These are phyloP conservation scores for Sistotremastrum suecicum DNA, from an alignment of 768 basidiomycete species.

Conservation along the genomic window DNA sequence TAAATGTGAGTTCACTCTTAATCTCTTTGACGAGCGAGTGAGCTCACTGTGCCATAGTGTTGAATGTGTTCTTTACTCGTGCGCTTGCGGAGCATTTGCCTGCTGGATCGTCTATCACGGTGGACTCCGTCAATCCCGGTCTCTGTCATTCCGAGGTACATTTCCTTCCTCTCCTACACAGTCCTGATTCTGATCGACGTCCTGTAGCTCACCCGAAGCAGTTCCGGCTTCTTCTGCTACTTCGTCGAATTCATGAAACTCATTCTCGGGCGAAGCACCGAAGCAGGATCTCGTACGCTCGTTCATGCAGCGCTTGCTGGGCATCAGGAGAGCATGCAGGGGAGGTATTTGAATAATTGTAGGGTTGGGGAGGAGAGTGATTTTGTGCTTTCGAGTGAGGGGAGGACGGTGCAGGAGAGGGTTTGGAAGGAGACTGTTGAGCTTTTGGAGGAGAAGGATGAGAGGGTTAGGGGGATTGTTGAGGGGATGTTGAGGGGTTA, in stretches of 20 bases:
- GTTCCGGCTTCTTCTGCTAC: too few relatives aligned
- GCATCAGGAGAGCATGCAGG: slow-evolving; percentile 17
- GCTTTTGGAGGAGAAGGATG: slow-evolving; percentile 14
- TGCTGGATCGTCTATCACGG: slow-evolving; percentile 15
- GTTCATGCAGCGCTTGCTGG: slow-evolving; percentile 20
- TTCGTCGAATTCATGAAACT: slow-evolving; percentile 13
- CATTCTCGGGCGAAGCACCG: slow-evolving; percentile 21
- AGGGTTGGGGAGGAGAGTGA: slow-evolving; percentile 20
- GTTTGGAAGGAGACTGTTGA: slow-evolving; percentile 21
- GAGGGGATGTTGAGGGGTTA: slow-evolving; percentile 9
- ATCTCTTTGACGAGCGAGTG: too few relatives aligned
- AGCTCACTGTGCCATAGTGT: slow-evolving; percentile 14
- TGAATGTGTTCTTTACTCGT: slow-evolving; percentile 26
- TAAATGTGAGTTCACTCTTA: too few relatives aligned
- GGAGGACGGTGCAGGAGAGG: slow-evolving; percentile 14
- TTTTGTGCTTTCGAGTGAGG: slow-evolving; percentile 19
- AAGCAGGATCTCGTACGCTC: slow-evolving; percentile 22
- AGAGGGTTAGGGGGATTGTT: slow-evolving; percentile 17
- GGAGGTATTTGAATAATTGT: slow-evolving; percentile 15
- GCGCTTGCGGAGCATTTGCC: slow-evolving; percentile 20
- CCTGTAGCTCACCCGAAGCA: slow-evolving; percentile 12
- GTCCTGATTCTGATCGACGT: too few relatives aligned
- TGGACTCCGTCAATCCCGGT: slow-evolving; percentile 27
- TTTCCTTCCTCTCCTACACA: too few relatives aligned
- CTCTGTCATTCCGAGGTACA: slow-evolving; percentile 22